Evolutionary conservation across 2,329 filamentous ascomycete species (phyloP).

Genomic region (Fusarium penzigii): DNA sequence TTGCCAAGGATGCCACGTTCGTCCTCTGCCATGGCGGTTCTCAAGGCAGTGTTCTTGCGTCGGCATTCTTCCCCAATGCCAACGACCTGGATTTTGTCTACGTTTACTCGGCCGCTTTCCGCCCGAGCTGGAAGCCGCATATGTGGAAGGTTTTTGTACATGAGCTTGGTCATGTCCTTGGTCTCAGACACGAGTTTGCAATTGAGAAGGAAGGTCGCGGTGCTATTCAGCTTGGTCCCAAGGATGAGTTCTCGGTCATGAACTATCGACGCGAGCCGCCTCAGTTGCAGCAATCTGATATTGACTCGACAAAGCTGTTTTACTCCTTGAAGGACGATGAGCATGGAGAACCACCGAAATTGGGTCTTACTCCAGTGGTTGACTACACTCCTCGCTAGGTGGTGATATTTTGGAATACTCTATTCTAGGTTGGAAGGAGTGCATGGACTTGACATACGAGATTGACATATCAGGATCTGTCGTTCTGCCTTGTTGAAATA

Average conservation of each 20-base stretch:
- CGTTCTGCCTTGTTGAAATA: too few relatives aligned
- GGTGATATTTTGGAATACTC: too few relatives aligned
- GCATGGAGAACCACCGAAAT: neutral
- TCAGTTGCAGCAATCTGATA: conserved; percentile 2
- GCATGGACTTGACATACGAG: too few relatives aligned
- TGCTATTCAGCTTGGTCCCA: neutral
- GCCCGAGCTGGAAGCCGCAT: neutral
- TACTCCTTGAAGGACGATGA: neutral
- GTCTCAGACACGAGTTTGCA: conserved; percentile 5
- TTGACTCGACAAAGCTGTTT: neutral
- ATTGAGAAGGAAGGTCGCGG: neutral
- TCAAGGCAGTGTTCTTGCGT: neutral
- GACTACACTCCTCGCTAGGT: conserved; percentile 1
- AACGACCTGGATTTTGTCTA: neutral
- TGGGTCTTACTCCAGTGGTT: neutral
- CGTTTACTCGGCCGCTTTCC: neutral
- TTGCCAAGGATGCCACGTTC: conserved; percentile 1
- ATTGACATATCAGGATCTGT: too few relatives aligned
- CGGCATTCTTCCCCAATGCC: conserved; percentile 3
- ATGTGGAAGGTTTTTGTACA: conserved; percentile 4
- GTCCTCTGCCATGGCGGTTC: neutral
- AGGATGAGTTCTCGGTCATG: conserved; percentile 1
- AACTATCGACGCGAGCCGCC: neutral
- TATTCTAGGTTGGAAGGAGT: too few relatives aligned
- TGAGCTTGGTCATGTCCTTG: conserved; percentile 3